phyloP scores from a whole-genome alignment of 352 stramenopile species.

The Phytophthora multivora region DNA sequence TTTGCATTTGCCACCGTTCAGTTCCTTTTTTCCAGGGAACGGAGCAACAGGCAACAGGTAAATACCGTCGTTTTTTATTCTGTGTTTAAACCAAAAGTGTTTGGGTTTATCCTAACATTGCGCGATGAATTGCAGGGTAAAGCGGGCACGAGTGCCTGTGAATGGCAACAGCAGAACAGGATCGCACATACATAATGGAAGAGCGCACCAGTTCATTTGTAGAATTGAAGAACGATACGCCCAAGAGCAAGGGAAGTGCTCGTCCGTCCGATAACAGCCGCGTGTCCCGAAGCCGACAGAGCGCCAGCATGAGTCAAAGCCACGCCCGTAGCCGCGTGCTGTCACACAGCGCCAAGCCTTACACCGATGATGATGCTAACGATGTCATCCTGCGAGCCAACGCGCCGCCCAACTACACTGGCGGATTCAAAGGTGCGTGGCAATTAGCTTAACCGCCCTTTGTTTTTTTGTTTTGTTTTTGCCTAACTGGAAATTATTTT shows the following conservation, averaged over 20 bases:
- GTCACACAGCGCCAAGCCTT: slow-evolving; percentile 37
- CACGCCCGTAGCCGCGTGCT: slow-evolving; percentile 29
- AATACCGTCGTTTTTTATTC: not conserved
- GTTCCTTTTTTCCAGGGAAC: slow-evolving; percentile 10
- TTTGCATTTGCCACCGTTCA: slow-evolving; percentile 7
- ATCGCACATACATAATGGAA: slow-evolving; percentile 48
- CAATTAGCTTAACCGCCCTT: too few relatives aligned
- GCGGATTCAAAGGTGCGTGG: slow-evolving; percentile 50
- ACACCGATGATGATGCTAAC: slow-evolving; percentile 67
- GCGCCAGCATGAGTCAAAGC: slow-evolving; percentile 34
- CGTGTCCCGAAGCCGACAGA: slow-evolving; percentile 33
- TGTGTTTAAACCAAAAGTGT: not conserved
- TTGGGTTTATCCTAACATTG: not conserved
- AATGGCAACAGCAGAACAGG: slow-evolving; percentile 23
- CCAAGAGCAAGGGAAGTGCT: slow-evolving; percentile 14
- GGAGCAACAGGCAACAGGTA: slow-evolving; percentile 1
- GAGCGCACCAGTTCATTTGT: slow-evolving; percentile 61
- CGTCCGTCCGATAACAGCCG: slow-evolving; percentile 8
- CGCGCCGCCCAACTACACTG: slow-evolving; percentile 64
- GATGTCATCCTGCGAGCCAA: slow-evolving; percentile 72
- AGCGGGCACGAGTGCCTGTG: slow-evolving; percentile 1
- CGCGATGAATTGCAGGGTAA: not conserved
- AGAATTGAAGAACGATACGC: slow-evolving; percentile 41
- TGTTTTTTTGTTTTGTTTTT: not conserved
- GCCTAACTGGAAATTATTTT: not conserved